Percentiles rank a stretch among this genome's conserved stretches.
These are phyloP conservation scores for Cylindrodendrum hubeiense DNA, from an alignment of 2,329 filamentous ascomycete genomes.

Conservation along the genomic window DNA sequence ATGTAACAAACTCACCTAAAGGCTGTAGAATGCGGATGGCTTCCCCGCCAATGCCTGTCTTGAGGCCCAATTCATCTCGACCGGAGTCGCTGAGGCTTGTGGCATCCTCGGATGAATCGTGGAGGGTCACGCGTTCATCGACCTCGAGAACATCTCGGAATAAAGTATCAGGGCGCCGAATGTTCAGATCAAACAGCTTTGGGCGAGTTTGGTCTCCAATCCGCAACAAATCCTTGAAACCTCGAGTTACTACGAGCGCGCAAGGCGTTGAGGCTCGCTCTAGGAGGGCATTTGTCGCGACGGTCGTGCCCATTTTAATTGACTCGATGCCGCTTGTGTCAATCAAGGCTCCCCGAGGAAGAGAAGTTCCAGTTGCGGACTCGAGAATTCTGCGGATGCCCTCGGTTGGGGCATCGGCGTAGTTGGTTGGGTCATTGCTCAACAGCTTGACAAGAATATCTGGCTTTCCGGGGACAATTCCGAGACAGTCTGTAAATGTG, in stretches of 20 bases:
- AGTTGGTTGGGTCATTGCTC: slow-evolving; percentile 78
- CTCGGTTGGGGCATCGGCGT: slow-evolving; percentile 78
- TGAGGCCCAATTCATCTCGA: slow-evolving; percentile 62
- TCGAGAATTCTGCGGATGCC: slow-evolving; percentile 67
- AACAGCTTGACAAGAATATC: slow-evolving; percentile 79
- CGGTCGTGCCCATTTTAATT: slow-evolving; percentile 82
- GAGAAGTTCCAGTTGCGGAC: slow-evolving; percentile 44
- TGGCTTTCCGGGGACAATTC: slow-evolving; percentile 73
- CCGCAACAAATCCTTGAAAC: slow-evolving; percentile 79
- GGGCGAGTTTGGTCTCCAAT: slow-evolving; percentile 94
- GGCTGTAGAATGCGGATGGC: slow-evolving; percentile 70
- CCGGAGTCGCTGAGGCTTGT: slow-evolving; percentile 31
- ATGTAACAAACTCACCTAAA: background rate
- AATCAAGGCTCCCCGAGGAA: slow-evolving; percentile 48
- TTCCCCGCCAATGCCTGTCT: slow-evolving; percentile 75
- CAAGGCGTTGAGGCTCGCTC: slow-evolving; percentile 79
- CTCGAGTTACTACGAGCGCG: slow-evolving; percentile 76
- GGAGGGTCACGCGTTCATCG: slow-evolving; percentile 87
- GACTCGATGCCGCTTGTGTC: slow-evolving; percentile 62
- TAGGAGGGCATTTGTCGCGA: slow-evolving; percentile 79
- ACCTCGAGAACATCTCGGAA: slow-evolving; percentile 86
- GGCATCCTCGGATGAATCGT: slow-evolving; percentile 78
- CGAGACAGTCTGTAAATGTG: slow-evolving; percentile 80
- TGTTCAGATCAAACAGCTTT: slow-evolving; percentile 91
- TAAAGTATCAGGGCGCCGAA: slow-evolving; percentile 85